Evolutionary conservation across 768 basidiomycete species (phyloP).

Genomic region (Tricholoma flavovirens): DNA sequence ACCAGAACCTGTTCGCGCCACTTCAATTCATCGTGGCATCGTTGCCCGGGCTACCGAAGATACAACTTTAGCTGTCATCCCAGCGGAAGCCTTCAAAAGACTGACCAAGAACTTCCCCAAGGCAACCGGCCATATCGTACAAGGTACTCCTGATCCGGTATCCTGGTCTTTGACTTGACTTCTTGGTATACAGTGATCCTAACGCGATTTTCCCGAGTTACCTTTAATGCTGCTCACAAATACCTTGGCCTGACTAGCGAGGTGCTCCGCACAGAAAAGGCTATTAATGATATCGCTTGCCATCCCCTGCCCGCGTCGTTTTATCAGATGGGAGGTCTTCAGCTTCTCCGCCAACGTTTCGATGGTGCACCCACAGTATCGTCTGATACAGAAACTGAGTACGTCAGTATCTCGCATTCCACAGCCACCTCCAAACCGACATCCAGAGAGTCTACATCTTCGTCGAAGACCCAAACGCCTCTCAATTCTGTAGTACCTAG

Average conservation of each 20-base stretch:
- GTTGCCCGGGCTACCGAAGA: slow-evolving; percentile 94
- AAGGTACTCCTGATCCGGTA: slow-evolving; percentile 45
- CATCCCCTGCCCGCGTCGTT: slow-evolving; percentile 89
- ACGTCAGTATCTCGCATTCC: slow-evolving; percentile 39
- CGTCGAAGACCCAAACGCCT: slow-evolving; percentile 6
- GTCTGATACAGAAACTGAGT: slow-evolving; percentile 52
- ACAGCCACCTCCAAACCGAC: slow-evolving; percentile 20
- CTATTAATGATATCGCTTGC: slow-evolving; percentile 94
- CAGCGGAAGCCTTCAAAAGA: slow-evolving; percentile 92
- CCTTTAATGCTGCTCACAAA: slow-evolving; percentile 95
- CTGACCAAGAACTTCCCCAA: slow-evolving; percentile 96
- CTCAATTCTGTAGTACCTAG: slow-evolving; percentile 3
- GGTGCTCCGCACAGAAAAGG: slow-evolving; percentile 93
- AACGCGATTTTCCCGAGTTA: slow-evolving; percentile 93
- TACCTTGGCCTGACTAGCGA: slow-evolving; percentile 94
- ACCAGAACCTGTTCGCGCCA: slow-evolving; percentile 9
- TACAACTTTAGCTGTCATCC: slow-evolving; percentile 96
- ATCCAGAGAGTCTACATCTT: slow-evolving; percentile 19
- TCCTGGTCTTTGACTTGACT: slow-evolving; percentile 5
- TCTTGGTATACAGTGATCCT: slow-evolving; percentile 66
- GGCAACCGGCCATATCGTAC: slow-evolving; percentile 93
- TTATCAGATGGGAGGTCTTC: slow-evolving; percentile 88
- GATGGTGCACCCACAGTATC: slow-evolving; percentile 43
- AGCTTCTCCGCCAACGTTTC: slow-evolving; percentile 87
- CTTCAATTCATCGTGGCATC: slow-evolving; percentile 55